A percentile compares a stretch with the other conserved stretches of the same genome.
These are phyloP conservation scores for Nannizzia gypsea DNA, from an alignment of 2,329 filamentous ascomycete genomes.

Conservation along the genomic window DNA sequence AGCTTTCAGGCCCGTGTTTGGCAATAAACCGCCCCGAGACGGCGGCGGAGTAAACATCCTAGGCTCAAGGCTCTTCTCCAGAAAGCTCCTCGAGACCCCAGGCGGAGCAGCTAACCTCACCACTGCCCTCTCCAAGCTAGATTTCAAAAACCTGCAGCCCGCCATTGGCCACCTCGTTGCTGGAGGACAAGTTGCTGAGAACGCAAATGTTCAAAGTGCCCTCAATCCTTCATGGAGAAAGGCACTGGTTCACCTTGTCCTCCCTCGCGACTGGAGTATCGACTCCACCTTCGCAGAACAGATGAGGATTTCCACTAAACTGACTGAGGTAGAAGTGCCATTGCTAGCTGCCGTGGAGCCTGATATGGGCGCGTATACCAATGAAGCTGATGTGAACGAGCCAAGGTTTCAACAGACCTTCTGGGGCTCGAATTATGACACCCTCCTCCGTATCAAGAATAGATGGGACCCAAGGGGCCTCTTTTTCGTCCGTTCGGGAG, in stretches of 20 bases:
- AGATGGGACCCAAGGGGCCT: conserved; percentile 34
- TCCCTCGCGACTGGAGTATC: conserved; percentile 7
- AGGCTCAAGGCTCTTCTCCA: conserved; percentile 10
- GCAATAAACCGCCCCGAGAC: not conserved
- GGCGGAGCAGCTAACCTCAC: conserved; percentile 7
- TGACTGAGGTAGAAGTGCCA: conserved; percentile 30
- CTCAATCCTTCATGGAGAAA: conserved; percentile 13
- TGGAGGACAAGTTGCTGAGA: conserved; percentile 24
- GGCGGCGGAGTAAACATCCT: conserved; percentile 4
- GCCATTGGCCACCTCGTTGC: conserved; percentile 32
- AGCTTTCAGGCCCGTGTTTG: conserved; percentile 1
- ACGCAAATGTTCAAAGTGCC: conserved; percentile 12
- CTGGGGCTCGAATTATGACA: conserved; percentile 32
- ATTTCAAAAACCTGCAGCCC: conserved; percentile 21
- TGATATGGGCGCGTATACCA: conserved; percentile 31
- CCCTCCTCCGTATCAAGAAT: conserved; percentile 28
- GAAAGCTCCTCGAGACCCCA: conserved; percentile 6
- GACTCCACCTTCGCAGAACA: conserved; percentile 9
- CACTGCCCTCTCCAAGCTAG: conserved; percentile 4
- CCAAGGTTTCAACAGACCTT: conserved; percentile 31
- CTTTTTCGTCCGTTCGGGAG: conserved; percentile 39
- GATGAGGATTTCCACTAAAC: conserved; percentile 4
- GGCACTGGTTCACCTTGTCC: conserved; percentile 11
- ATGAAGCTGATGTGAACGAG: conserved; percentile 28
- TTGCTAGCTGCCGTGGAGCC: conserved; percentile 29